These are phyloP conservation scores for Crithidia bombi DNA, from an alignment of 208 protist species.

Conservation along the genomic window DNA sequence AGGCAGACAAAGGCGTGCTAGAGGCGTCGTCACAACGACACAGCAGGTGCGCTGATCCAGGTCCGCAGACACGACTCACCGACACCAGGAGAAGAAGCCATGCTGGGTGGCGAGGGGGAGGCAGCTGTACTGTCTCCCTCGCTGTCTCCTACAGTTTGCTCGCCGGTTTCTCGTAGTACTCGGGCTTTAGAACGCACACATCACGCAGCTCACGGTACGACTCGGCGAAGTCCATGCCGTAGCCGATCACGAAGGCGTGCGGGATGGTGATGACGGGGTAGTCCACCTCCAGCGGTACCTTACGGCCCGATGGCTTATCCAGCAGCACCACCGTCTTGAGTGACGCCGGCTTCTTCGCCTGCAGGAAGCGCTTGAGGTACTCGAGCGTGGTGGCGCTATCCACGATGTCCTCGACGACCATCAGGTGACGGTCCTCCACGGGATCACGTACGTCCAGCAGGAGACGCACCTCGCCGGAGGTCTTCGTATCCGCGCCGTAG, in stretches of 20 bases:
- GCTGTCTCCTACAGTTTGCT: constrained; percentile 51
- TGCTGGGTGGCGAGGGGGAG: too few relatives aligned
- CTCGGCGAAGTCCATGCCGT: constrained; percentile 91
- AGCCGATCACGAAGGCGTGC: constrained; percentile 87
- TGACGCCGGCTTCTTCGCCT: constrained; percentile 63
- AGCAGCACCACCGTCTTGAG: constrained; percentile 86
- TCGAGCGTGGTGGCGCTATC: constrained; percentile 84
- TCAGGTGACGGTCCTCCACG: constrained; percentile 74
- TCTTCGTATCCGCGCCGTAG: constrained; percentile 51
- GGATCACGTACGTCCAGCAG: constrained; percentile 81
- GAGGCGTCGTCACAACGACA: too few relatives aligned
- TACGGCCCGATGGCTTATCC: constrained; percentile 78
- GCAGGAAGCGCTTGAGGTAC: constrained; percentile 69
- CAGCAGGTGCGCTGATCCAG: too few relatives aligned
- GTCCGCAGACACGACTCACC: too few relatives aligned
- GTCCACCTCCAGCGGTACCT: constrained; percentile 55
- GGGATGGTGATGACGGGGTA: constrained; percentile 77
- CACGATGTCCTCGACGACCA: constrained; percentile 93
- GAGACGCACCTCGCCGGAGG: constrained; percentile 85
- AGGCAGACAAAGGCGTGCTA: too few relatives aligned
- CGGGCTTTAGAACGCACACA: constrained; percentile 66
- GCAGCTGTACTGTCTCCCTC: too few relatives aligned
- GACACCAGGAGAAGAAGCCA: too few relatives aligned
- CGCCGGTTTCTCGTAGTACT: constrained; percentile 56
- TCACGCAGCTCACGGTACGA: constrained; percentile 82